Base-by-base conservation (phyloP, 495 filamentous ascomycete genomes). In the Neurospora sublineolata region DNA sequence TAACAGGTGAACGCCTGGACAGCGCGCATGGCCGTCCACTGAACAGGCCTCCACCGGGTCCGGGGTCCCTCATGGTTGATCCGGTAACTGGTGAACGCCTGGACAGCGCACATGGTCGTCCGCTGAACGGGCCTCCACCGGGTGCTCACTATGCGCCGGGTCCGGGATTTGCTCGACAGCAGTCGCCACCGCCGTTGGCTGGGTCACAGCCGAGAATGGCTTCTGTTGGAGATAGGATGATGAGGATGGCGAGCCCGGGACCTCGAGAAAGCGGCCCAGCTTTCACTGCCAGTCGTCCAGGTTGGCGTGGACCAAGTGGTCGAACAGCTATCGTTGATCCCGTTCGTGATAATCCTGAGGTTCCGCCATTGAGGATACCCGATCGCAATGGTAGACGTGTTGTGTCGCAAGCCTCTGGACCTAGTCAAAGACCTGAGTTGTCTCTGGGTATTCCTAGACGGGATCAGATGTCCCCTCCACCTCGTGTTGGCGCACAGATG, bases 261-360 rank as follows among this genome's bases (percentile, higher is more conserved):
- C 71, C 76, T 3, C 73, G 64, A 69, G 77, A 76, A 4, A 68
- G 41, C 37, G 73, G 73, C 44, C 72, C 73, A 36, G 79, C 75
- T 11, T 81, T 80, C 44, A 74, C 73, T 0, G 74, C 78, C 40
- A 76, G 77, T 46, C 79, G 82, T n/a, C 86, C 86, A 7, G 82
- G 81, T 72, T 87, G 86, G 86, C 80, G 82, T 70, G 86, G 86
- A 9, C 83, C 86, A 42, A 87, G 84, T 72, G 86, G 86, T 4
- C 81, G 85, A 70, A 80, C 79, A 42, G 76, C 83, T 4, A 72
- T 87, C 20, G 84, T 87, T 41, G 79, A 83, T 10, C 83, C 84
- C 9, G 82, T 86, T 6, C 79, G 71, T 68, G 86, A 86, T 72
- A 80, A 77, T 37, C 78, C 76, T 37, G 75, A 80, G 41, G 81